phyloP scores from a whole-genome alignment of 495 filamentous ascomycete species.

The Neurospora hispaniola region DNA sequence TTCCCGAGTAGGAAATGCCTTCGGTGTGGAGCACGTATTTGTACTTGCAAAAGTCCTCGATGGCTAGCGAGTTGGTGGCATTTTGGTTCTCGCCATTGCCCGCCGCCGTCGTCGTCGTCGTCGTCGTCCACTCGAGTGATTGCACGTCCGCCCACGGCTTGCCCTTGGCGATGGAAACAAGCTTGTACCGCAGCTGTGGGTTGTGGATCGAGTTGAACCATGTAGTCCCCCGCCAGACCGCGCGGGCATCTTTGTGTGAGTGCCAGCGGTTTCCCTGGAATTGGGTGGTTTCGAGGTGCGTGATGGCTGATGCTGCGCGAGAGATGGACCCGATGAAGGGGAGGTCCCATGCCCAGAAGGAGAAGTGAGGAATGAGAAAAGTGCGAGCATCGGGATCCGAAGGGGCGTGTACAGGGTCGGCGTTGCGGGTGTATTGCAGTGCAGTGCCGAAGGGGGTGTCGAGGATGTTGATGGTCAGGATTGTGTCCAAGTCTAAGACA shows the following conservation, averaged over 20 bases:
- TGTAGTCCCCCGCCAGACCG: slow-evolving; percentile 59
- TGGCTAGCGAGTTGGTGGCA: slow-evolving; percentile 34
- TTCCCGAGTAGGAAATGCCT: slow-evolving; percentile 48
- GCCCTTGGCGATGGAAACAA: slow-evolving; percentile 24
- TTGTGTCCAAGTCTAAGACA: slow-evolving; percentile 32
- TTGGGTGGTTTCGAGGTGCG: slow-evolving; percentile 18
- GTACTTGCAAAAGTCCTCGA: slow-evolving; percentile 42
- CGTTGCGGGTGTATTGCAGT: slow-evolving; percentile 28
- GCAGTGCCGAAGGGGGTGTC: slow-evolving; percentile 31
- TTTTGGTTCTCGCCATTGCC: slow-evolving; percentile 17
- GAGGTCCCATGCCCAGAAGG: slow-evolving; percentile 64
- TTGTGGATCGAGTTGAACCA: slow-evolving; percentile 37
- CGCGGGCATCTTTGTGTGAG: slow-evolving; percentile 49
- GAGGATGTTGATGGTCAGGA: slow-evolving; percentile 43
- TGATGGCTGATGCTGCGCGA: slow-evolving; percentile 39
- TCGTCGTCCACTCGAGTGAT: slow-evolving; percentile 26
- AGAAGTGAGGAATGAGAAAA: slow-evolving; percentile 75
- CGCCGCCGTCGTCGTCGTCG: too few relatives aligned
- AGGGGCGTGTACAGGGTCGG: slow-evolving; percentile 35
- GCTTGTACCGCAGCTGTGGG: slow-evolving; percentile 33
- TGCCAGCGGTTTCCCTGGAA: slow-evolving; percentile 12
- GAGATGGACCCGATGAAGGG: slow-evolving; percentile 48
- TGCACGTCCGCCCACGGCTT: slow-evolving; percentile 41
- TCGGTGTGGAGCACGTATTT: slow-evolving; percentile 50
- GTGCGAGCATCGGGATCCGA: slow-evolving; percentile 28